These are phyloP conservation scores for Gastrodia elata DNA, from an alignment of 106 monocot genomes.

Conservation along the genomic window DNA sequence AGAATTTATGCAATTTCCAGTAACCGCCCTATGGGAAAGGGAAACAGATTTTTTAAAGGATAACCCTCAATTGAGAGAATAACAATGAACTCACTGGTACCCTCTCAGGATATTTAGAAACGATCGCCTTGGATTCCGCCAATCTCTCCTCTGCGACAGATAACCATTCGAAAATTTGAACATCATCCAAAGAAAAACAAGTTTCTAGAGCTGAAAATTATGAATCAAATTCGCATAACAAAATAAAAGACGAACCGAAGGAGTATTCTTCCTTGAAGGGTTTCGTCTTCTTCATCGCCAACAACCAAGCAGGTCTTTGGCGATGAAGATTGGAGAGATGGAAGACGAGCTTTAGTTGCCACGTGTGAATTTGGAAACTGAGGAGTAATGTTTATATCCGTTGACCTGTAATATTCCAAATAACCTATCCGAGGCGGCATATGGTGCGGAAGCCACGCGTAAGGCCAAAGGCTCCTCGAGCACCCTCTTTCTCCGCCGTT, in stretches of 20 bases:
- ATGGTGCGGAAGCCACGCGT: no score
- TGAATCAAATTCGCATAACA: background rate
- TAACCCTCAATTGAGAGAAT: background rate
- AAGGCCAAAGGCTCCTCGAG: no score
- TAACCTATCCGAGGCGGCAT: no score
- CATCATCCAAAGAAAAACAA: background rate
- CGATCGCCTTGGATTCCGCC: conserved; percentile 47
- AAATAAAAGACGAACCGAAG: conserved; percentile 32
- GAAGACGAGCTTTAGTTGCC: background rate
- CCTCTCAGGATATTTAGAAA: conserved; percentile 56
- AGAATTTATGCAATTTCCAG: background rate
- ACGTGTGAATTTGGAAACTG: no score
- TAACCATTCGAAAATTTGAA: background rate
- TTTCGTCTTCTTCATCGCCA: conserved; percentile 24
- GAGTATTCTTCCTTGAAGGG: conserved; percentile 66
- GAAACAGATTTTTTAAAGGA: background rate
- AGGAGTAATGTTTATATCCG: no score
- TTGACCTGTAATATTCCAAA: no score
- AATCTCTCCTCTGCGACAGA: conserved; percentile 45
- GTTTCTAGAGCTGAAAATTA: background rate
- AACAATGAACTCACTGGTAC: conserved; percentile 36
- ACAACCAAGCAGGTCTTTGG: background rate
- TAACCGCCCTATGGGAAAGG: background rate
- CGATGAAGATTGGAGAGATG: background rate
- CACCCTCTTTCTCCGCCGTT: no score